phyloP scores from a whole-genome alignment of 768 basidiomycete genomes.

The Amylocystis lapponica region DNA sequence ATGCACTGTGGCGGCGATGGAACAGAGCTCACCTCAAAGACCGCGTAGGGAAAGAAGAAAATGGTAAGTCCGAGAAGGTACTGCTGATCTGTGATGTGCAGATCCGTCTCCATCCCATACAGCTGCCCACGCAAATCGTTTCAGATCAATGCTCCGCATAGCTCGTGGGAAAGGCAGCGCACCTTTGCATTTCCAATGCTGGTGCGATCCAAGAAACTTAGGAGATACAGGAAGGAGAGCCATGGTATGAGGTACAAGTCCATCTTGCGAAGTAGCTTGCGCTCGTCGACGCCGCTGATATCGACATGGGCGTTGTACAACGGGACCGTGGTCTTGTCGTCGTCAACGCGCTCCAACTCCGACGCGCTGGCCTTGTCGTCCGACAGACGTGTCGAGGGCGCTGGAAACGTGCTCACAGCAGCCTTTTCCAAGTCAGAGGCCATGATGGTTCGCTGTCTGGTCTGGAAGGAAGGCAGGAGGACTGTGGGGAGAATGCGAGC shows the following conservation, averaged over 20 bases:
- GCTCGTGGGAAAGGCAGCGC: too few relatives aligned
- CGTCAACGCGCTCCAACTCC: slow-evolving; percentile 15
- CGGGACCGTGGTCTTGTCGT: slow-evolving; percentile 10
- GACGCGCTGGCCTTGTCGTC: slow-evolving; percentile 22
- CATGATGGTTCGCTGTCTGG: too few relatives aligned
- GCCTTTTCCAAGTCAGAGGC: slow-evolving; percentile 13
- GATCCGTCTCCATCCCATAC: slow-evolving; percentile 52
- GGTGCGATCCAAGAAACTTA: slow-evolving; percentile 63
- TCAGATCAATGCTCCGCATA: slow-evolving; percentile 11
- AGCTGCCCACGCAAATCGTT: slow-evolving; percentile 41
- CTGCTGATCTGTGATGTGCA: slow-evolving; percentile 61
- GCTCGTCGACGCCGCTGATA: slow-evolving; percentile 58
- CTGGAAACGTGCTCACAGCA: slow-evolving; percentile 10
- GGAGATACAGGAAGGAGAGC: slow-evolving; percentile 69
- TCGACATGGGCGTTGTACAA: slow-evolving; percentile 45
- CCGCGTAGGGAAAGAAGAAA: slow-evolving; percentile 49
- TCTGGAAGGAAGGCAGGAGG: too few relatives aligned
- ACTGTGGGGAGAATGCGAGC: too few relatives aligned
- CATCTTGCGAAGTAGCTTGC: slow-evolving; percentile 63
- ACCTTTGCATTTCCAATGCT: slow-evolving; percentile 48
- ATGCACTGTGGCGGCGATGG: neutral
- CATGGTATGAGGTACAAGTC: slow-evolving; percentile 63
- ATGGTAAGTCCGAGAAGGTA: slow-evolving; percentile 62
- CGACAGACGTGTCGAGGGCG: slow-evolving; percentile 14
- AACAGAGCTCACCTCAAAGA: slow-evolving; percentile 50